These are phyloP conservation scores for Ajuga reptans DNA, from an alignment of 305 asterid species.

Conservation along the genomic window DNA sequence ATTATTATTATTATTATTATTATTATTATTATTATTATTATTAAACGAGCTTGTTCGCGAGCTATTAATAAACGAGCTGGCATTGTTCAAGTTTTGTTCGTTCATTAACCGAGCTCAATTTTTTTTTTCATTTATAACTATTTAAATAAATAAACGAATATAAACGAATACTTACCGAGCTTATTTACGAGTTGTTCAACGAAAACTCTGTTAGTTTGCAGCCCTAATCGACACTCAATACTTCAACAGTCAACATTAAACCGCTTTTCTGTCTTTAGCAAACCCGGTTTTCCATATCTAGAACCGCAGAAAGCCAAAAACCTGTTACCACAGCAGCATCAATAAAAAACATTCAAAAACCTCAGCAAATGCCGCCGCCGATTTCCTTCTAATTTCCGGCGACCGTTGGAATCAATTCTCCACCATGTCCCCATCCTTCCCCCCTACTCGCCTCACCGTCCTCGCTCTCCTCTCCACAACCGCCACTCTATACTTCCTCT, in stretches of 20 bases:
- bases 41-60: no score
- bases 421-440: constrained; percentile 41
- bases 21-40: no score
- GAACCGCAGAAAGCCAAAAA: not conserved
- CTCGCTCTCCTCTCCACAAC: constrained; percentile 73
- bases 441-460: constrained; percentile 50
- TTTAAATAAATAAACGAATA: no score
- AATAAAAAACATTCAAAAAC: constrained; percentile 6
- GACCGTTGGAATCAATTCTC: constrained; percentile 4
- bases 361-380: constrained; percentile 9
- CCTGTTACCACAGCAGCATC: not conserved
- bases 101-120: no score
- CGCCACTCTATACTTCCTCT: constrained; percentile 59
- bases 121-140: no score
- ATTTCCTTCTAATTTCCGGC: constrained; percentile 9
- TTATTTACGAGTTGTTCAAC: no score
- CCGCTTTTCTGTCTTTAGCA: not conserved
- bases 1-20: no score
- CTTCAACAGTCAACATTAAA: not conserved
- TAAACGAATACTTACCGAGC: no score
- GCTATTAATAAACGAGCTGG: no score
- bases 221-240: no score
- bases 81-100: no score
- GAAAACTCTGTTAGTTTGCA: no score
- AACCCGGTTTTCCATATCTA: not conserved